These are phyloP conservation scores for Talaromyces amestolkiae DNA, from an alignment of 2,329 filamentous ascomycete species.

Conservation along the genomic window DNA sequence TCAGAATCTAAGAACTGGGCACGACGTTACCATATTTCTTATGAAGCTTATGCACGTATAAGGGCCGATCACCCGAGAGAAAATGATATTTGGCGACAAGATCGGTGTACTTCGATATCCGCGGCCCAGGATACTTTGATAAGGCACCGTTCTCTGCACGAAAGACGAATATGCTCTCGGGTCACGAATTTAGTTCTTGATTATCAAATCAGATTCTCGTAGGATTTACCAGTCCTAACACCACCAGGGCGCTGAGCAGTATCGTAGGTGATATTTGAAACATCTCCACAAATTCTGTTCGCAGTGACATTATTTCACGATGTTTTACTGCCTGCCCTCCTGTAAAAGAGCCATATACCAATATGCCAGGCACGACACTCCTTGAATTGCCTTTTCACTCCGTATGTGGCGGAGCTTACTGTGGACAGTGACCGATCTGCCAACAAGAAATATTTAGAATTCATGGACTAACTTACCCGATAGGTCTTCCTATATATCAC, in stretches of 20 bases:
- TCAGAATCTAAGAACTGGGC: no score
- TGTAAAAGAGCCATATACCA: not conserved
- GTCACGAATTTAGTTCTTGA: not conserved
- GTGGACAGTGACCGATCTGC: not conserved
- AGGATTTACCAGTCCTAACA: conserved; percentile 1
- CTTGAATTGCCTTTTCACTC: not conserved
- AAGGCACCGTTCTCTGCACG: conserved; percentile 15
- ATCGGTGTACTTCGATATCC: conserved; percentile 28
- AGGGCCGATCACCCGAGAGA: conserved; percentile 22
- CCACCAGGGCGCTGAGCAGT: not conserved
- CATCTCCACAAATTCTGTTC: not conserved
- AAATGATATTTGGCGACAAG: conserved; percentile 26
- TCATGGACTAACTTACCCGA: no score
- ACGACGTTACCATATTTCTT: conserved; percentile 28
- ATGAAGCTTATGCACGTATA: conserved; percentile 30
- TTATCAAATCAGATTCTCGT: not conserved
- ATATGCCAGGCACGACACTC: not conserved
- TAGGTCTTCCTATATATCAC: not conserved
- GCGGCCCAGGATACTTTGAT: conserved; percentile 25
- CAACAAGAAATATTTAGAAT: not conserved
- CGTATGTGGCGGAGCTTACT: not conserved
- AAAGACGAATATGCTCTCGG: not conserved
- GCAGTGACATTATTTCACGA: not conserved
- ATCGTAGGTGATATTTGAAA: not conserved
- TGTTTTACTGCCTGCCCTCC: not conserved